Evolutionary conservation across 805 yeast species (phyloP).

Genomic region (Candida xiaguanensis): DNA sequence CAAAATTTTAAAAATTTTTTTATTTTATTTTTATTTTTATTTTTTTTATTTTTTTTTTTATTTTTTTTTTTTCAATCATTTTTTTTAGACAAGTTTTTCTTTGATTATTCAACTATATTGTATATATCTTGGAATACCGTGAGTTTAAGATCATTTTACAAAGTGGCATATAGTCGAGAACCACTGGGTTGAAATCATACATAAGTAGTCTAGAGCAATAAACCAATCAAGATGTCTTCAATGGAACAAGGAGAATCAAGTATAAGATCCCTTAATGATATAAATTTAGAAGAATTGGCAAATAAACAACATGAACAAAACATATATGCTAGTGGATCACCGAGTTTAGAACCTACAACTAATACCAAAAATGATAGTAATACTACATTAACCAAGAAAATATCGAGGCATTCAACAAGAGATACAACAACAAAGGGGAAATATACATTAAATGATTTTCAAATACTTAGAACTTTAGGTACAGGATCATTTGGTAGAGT

Average conservation of each 20-base stretch:
- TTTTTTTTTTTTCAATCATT: too few species aligned
- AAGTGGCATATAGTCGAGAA: too few species aligned
- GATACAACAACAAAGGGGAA: conserved; percentile 52
- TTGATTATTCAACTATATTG: too few species aligned
- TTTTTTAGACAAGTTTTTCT: too few species aligned
- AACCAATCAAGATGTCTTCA: conserved; percentile 18
- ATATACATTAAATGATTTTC: conserved; percentile 53
- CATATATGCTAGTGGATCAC: conserved; percentile 18
- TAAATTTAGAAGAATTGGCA: conserved; percentile 25
- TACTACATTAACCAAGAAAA: not conserved
- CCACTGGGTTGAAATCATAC: too few species aligned
- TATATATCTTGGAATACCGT: too few species aligned
- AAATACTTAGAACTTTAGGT: conserved; percentile 54
- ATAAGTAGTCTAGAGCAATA: too few species aligned
- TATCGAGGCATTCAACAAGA: conserved; percentile 15
- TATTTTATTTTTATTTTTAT: too few species aligned
- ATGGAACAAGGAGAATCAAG: conserved; percentile 22
- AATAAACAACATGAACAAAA: conserved; percentile 26
- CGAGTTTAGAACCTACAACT: conserved; percentile 10
- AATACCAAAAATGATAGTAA: not conserved
- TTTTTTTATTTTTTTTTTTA: too few species aligned
- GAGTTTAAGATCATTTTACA: too few species aligned
- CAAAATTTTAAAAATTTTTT: too few species aligned
- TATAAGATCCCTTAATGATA: conserved; percentile 21
- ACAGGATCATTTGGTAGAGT: conserved; percentile 63